A percentile compares a stretch with the other conserved stretches of the same genome.
Conservation (phyloP, 73 alveolate species). For the Paramecium sexaurelia region DNA sequence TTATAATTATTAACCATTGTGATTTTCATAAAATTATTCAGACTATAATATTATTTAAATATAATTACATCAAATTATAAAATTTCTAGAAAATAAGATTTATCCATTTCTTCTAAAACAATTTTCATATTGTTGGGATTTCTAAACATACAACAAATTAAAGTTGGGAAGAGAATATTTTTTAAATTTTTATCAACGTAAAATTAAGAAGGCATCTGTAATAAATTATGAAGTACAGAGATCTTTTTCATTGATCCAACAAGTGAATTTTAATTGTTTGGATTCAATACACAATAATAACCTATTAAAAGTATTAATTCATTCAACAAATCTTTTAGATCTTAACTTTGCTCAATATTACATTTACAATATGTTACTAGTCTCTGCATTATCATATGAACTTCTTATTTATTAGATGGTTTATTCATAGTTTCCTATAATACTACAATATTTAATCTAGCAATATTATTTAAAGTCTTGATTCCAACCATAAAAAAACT, state of each 20-base stretch:
- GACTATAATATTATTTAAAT: neutral
- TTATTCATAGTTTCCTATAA: constrained; percentile 34
- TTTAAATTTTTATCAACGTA: constrained; percentile 29
- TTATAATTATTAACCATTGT: neutral
- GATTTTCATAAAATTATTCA: neutral
- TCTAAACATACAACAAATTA: constrained; percentile 34
- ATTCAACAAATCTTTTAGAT: constrained; percentile 9
- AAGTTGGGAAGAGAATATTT: constrained; percentile 11
- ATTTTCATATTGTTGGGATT: constrained; percentile 34
- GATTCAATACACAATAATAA: constrained; percentile 31
- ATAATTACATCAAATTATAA: neutral
- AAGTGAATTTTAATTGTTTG: neutral
- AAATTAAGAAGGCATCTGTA: constrained; percentile 53
- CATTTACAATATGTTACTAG: constrained; percentile 27
- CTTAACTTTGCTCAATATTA: neutral
- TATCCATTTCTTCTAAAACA: constrained; percentile 51
- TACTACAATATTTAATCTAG: neutral
- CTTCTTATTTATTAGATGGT: constrained; percentile 7
- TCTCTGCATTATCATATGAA: constrained; percentile 8
- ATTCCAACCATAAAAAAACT: constrained; percentile 59
- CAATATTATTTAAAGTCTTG: constrained; percentile 38
- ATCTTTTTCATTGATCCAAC: constrained; percentile 43
- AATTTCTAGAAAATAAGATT: constrained; percentile 35
- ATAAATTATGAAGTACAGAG: constrained; percentile 34
- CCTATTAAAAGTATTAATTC: constrained; percentile 36